Evolutionary conservation across 225 moss, liverwort and hornwort species (phyloP), one percentile per base, ranked within the genome.

Genomic region (Polytrichum formosum): DNA sequence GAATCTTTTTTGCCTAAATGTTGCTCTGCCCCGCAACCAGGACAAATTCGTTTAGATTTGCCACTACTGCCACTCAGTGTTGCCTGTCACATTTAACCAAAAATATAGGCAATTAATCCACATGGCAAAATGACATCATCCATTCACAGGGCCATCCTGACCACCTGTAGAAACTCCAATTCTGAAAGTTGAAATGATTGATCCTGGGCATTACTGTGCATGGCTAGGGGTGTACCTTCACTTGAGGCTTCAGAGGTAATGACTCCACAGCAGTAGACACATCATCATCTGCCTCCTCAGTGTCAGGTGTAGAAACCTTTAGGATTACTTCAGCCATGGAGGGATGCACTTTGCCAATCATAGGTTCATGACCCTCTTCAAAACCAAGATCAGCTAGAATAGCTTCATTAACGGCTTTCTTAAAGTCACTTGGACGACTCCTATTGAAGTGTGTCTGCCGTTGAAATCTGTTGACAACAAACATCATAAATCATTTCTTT

Each of bases 361-460:
- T 31, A 75, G 77, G 85, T 75, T 91, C 88, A 60, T 82, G 92
- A 76, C 87, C 84, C 69, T 91, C 94, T 37, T 99, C 98, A 68
- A 79, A 99, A 73, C 98, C 98, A 54, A 85, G 81, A 69, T 99
- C 94, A 60, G 98, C 98, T 30, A 99, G 80, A 54, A 82, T 90
- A 67, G 98, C 98, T 87, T 99, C 98, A 80, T 85, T 69, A 63
- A 95, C 91, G 70, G 98, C 90, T 76, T 81, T 90, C 72, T 82
- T 67, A 70, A 99, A 99, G 77, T 99, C 94, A 79, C 81, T 87
- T 61, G 98, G 98, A 28, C 89, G 87, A 87, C 92, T 94, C 73
- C 85, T 90, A 81, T 99, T 99, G 75, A 99, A 84, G 66, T 91
- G 86, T 35, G 98, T 99, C 82, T 99, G 98, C 30, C 72, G 74